Evolutionary conservation across 192 early-diverging fungal species (phyloP).

Genomic region (Geranomyces variabilis): DNA sequence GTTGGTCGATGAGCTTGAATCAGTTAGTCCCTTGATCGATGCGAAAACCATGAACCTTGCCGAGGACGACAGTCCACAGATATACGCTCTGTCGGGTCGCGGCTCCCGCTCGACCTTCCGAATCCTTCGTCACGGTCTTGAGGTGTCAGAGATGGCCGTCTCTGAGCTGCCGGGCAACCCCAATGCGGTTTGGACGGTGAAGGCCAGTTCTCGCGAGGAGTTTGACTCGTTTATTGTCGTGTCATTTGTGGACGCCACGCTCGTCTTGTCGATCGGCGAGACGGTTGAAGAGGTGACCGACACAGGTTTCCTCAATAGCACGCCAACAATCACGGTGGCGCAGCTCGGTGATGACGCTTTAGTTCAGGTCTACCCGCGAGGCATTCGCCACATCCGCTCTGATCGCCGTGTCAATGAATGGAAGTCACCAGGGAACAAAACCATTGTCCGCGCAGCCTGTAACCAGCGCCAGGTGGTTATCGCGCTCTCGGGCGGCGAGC

Average conservation of each 20-base stretch:
- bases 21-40: constrained; percentile 78
- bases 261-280: constrained; percentile 90
- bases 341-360: constrained; percentile 85
- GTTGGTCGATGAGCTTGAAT: constrained; percentile 91
- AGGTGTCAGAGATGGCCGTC: constrained; percentile 89
- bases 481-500: constrained; percentile 78
- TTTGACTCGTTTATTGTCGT: constrained; percentile 89
- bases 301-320: constrained; percentile 82
- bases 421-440: constrained; percentile 77
- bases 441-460: constrained; percentile 77
- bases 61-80: constrained; percentile 91
- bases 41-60: constrained; percentile 86
- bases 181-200: constrained; percentile 85
- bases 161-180: constrained; percentile 92
- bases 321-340: constrained; percentile 83
- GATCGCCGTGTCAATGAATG: constrained; percentile 93
- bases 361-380: constrained; percentile 85
- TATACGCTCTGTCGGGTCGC: constrained; percentile 87
- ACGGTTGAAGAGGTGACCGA: constrained; percentile 91
- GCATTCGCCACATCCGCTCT: constrained; percentile 84
- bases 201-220: constrained; percentile 50
- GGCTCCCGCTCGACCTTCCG: constrained; percentile 80
- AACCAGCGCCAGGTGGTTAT: constrained; percentile 82
- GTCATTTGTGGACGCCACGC: constrained; percentile 88
- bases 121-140: constrained; percentile 89